phyloP scores from a whole-genome alignment of 495 filamentous ascomycete genomes.

The Hyaloscypha bicolor region DNA sequence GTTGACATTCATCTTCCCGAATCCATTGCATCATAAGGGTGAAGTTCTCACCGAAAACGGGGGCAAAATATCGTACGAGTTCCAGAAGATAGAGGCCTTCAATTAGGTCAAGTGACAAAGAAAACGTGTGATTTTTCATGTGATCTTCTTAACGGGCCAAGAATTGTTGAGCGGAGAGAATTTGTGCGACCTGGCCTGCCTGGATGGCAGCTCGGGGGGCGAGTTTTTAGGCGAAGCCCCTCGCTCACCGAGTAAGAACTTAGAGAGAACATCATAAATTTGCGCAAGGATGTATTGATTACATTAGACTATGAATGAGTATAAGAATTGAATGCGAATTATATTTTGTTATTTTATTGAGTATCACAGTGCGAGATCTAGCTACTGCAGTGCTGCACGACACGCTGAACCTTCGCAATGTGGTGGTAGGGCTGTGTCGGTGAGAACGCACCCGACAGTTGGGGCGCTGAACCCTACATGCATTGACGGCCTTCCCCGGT shows the following conservation, averaged over 20 bases:
- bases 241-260: background rate
- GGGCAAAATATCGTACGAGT: background rate
- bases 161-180: constrained; percentile 4
- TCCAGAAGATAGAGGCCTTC: background rate
- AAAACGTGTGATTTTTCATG: background rate
- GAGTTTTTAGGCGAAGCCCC: background rate
- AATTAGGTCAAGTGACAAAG: background rate
- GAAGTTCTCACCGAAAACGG: background rate
- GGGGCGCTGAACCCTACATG: background rate
- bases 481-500: background rate
- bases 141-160: background rate
- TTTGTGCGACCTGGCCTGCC: background rate
- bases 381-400: background rate
- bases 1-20: background rate
- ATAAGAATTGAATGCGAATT: no score
- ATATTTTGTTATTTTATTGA: no score
- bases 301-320: no score
- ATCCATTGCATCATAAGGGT: background rate
- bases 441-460: constrained; percentile 8
- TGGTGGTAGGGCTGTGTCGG: background rate
- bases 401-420: background rate
- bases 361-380: background rate
- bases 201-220: background rate
- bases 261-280: background rate
- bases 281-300: no score